Conservation (phyloP, 306 rosid genomes). For the Cucurbita maxima region DNA sequence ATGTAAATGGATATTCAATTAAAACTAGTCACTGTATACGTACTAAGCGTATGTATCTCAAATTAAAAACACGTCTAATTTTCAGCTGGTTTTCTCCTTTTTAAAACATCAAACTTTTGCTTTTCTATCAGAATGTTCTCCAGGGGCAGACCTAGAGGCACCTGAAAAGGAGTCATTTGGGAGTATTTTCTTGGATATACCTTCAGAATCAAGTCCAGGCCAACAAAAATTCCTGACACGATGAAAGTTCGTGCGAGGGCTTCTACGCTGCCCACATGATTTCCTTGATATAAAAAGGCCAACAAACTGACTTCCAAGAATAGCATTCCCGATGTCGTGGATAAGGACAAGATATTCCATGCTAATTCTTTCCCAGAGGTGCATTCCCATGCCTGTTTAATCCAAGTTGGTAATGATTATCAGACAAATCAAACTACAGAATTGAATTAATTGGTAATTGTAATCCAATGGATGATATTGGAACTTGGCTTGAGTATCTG, state of each 20-base stretch:
- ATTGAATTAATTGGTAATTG: background rate
- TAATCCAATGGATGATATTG: background rate
- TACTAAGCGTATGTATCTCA: background rate
- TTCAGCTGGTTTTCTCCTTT: background rate
- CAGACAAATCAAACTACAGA: background rate
- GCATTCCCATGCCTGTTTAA: conserved; percentile 73
- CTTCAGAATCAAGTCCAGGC: conserved; percentile 73
- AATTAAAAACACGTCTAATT: background rate
- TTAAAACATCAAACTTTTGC: background rate
- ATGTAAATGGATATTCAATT: background rate
- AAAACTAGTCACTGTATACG: background rate
- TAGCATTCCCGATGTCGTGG: conserved; percentile 85
- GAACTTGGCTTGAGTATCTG: background rate
- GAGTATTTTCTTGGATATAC: conserved; percentile 15
- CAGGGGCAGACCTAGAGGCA: background rate
- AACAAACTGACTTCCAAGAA: conserved; percentile 94
- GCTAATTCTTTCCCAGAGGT: conserved; percentile 47
- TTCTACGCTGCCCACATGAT: conserved; percentile 52
- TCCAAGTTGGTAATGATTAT: background rate
- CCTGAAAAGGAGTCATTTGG: background rate
- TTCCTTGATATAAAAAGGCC: conserved; percentile 91
- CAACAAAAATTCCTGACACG: conserved; percentile 65
- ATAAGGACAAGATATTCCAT: conserved; percentile 70
- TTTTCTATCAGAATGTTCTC: background rate
- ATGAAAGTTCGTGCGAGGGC: conserved; percentile 69